These are phyloP conservation scores for Dactylellina haptotyla DNA, from an alignment of 2,329 filamentous ascomycete genomes.

Conservation along the genomic window DNA sequence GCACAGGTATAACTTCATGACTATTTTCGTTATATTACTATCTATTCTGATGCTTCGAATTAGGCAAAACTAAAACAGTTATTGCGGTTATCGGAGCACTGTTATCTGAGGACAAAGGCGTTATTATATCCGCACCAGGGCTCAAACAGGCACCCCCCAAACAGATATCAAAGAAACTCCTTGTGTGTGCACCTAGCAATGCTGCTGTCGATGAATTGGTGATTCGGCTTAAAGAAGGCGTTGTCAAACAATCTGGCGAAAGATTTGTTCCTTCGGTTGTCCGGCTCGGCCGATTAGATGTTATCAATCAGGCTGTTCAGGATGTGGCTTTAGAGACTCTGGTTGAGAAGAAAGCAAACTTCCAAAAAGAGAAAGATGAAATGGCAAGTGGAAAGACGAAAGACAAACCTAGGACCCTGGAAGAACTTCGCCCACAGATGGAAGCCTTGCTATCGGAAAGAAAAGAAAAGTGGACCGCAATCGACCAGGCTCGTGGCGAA, in stretches of 20 bases:
- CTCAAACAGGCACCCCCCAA: slow-evolving; percentile 60
- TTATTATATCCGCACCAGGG: slow-evolving; percentile 57
- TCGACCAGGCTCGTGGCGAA: slow-evolving; percentile 73
- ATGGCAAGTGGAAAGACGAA: slow-evolving; percentile 63
- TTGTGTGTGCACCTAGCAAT: slow-evolving; percentile 98
- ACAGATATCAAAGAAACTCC: slow-evolving; percentile 77
- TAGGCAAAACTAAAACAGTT: slow-evolving; percentile 96
- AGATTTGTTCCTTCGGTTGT: slow-evolving; percentile 83
- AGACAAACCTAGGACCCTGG: slow-evolving; percentile 47
- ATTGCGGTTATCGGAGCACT: slow-evolving; percentile 93
- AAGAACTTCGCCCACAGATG: slow-evolving; percentile 68
- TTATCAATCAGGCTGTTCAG: slow-evolving; percentile 86
- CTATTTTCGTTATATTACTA: neutral
- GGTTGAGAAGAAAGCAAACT: slow-evolving; percentile 75
- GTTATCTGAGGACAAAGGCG: slow-evolving; percentile 64
- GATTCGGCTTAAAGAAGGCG: slow-evolving; percentile 85
- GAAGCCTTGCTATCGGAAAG: slow-evolving; percentile 73
- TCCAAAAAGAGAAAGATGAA: slow-evolving; percentile 61
- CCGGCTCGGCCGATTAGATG: slow-evolving; percentile 88
- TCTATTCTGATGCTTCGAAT: slow-evolving; percentile 4
- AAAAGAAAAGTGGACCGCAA: slow-evolving; percentile 57
- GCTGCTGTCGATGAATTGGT: slow-evolving; percentile 97
- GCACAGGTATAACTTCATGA: slow-evolving; percentile 67
- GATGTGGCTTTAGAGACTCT: slow-evolving; percentile 95
- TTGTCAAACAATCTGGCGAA: slow-evolving; percentile 79